phyloP scores from a whole-genome alignment of 2,329 filamentous ascomycete species.

The Westerdykella aurantiaca region DNA sequence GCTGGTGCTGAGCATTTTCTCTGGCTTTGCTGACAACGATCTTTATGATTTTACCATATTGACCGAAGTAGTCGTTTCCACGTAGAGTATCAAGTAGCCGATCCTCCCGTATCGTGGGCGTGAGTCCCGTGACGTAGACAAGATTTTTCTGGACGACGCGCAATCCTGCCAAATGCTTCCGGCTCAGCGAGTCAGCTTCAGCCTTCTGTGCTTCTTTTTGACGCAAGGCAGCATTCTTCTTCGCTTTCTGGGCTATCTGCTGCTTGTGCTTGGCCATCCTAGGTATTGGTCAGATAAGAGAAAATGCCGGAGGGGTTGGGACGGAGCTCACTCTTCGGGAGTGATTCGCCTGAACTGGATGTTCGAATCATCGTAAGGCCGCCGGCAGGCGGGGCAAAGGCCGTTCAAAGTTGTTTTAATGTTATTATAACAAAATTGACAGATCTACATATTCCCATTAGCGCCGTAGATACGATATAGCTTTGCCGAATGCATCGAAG shows the following conservation, averaged over 20 bases:
- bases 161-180: conserved; percentile 92
- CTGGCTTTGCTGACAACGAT: conserved; percentile 98
- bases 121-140: conserved; percentile 93
- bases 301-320: conserved; percentile 8
- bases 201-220: conserved; percentile 96
- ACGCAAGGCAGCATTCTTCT: conserved; percentile 82
- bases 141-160: conserved; percentile 97
- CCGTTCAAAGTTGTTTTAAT: conserved; percentile 98
- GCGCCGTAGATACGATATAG: conserved; percentile 10
- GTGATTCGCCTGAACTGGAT: conserved; percentile 97
- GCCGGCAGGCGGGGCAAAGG: conserved; percentile 91
- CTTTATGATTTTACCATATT: conserved; percentile 97
- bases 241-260: conserved; percentile 74
- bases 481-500: conserved; percentile 13
- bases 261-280: conserved; percentile 70
- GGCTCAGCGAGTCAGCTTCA: conserved; percentile 89
- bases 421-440: conserved; percentile 99
- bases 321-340: conserved; percentile 73
- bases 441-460: conserved; percentile 56
- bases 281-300: conserved; percentile 17
- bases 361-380: conserved; percentile 92
- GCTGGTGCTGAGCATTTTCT: conserved; percentile 62
- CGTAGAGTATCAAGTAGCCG: conserved; percentile 85
- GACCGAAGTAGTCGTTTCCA: conserved; percentile 89
- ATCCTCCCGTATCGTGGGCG: conserved; percentile 86